These are phyloP conservation scores for Macadamia tetraphylla DNA, from an alignment of 164 flowering plant species.

Conservation along the genomic window DNA sequence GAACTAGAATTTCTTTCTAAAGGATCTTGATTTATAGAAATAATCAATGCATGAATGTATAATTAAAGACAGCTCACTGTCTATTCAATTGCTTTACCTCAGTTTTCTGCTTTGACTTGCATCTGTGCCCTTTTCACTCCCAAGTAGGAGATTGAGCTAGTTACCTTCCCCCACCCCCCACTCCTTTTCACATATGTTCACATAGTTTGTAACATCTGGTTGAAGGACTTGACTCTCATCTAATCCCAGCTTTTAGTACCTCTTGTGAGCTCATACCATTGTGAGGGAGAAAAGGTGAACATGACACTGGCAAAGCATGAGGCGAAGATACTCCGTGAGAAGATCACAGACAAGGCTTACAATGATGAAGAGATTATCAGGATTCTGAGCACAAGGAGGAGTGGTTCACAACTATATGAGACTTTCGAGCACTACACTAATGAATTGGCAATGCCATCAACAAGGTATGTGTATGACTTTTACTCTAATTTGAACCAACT, in stretches of 20 bases:
- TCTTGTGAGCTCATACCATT: slow-evolving; percentile 54
- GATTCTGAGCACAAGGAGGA: slow-evolving; percentile 80
- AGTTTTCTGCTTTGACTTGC: background rate
- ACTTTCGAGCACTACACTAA: slow-evolving; percentile 68
- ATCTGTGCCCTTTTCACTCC: background rate
- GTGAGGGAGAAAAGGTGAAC: slow-evolving; percentile 68
- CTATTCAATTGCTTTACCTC: background rate
- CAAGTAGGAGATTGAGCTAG: too few species aligned
- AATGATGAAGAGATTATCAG: slow-evolving; percentile 66
- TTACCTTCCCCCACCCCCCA: background rate
- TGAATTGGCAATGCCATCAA: slow-evolving; percentile 52
- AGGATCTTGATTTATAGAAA: too few species aligned
- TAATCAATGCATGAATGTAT: too few species aligned
- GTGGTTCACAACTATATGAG: slow-evolving; percentile 60
- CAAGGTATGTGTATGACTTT: slow-evolving; percentile 32
- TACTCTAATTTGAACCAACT: background rate
- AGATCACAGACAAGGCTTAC: slow-evolving; percentile 45
- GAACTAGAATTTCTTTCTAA: too few species aligned
- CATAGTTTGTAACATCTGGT: background rate
- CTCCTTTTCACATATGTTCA: background rate
- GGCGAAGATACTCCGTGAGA: slow-evolving; percentile 61
- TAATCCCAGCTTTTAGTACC: slow-evolving; percentile 59
- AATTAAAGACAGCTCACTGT: too few species aligned
- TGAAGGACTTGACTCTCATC: background rate
- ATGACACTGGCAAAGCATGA: slow-evolving; percentile 56